Percentiles rank a stretch among this genome's conserved stretches.
These are phyloP conservation scores for Buddleja alternifolia DNA, from an alignment of 257 asterid species.

Conservation along the genomic window DNA sequence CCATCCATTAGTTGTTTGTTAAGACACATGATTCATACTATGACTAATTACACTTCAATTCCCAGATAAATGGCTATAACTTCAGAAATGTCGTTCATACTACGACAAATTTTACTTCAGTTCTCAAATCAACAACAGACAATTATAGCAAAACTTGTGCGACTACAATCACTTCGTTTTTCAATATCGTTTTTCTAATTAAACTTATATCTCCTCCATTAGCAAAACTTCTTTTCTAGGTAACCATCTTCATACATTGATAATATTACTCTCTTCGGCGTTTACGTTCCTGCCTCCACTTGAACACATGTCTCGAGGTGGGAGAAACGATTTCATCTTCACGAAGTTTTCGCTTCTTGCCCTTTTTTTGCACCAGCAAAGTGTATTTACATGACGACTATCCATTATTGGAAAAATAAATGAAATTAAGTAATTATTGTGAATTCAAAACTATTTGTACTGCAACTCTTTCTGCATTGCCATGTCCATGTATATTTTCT, in stretches of 20 bases:
- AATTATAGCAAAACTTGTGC: no score
- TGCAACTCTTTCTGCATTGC: conserved; percentile 84
- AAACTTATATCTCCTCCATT: no score
- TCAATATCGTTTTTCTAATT: no score
- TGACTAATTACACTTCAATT: neutral
- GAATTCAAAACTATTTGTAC: conserved; percentile 29
- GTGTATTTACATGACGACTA: neutral
- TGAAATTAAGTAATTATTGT: neutral
- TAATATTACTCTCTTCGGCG: conserved; percentile 43
- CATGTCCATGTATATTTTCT: conserved; percentile 78
- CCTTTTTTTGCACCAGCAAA: conserved; percentile 68
- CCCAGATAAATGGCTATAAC: neutral
- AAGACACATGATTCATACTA: neutral
- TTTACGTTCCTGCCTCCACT: conserved; percentile 78
- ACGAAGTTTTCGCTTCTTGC: conserved; percentile 82
- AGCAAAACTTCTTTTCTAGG: no score
- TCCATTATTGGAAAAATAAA: neutral
- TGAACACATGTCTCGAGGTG: conserved; percentile 59
- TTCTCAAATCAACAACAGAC: neutral
- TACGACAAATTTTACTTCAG: no score
- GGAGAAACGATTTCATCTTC: conserved; percentile 76
- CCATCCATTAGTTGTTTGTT: no score
- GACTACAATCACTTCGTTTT: no score
- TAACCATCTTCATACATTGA: neutral
- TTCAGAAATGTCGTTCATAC: no score